Conservation (phyloP, 768 basidiomycete genomes). For the Paxillus rubicundulus region DNA sequence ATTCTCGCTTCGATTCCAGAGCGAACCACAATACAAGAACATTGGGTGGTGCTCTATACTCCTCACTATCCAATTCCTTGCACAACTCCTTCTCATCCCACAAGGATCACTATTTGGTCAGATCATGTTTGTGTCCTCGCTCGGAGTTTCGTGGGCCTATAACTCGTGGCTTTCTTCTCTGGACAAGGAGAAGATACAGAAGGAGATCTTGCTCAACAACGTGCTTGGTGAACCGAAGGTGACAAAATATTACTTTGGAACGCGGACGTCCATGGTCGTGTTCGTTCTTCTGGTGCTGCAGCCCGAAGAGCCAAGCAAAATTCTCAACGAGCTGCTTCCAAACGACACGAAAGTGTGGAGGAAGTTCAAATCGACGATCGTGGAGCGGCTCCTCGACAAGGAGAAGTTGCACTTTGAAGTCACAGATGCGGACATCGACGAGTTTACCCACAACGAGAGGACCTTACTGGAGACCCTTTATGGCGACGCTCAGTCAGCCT, state of each 20-base stretch:
- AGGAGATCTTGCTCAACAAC: constrained; percentile 15
- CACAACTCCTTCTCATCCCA: constrained; percentile 32
- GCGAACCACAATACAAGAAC: neutral
- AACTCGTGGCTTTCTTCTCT: constrained; percentile 30
- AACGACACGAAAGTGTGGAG: constrained; percentile 26
- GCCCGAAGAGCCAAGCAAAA: constrained; percentile 8
- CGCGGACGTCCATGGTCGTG: constrained; percentile 16
- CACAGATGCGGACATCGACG: constrained; percentile 21
- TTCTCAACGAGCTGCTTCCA: constrained; percentile 10
- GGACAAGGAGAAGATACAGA: constrained; percentile 26
- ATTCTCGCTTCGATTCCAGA: too few species aligned
- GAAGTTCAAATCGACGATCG: constrained; percentile 21
- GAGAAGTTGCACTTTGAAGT: constrained; percentile 21
- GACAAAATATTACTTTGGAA: constrained; percentile 12
- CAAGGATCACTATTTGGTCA: constrained; percentile 34
- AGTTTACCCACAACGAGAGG: constrained; percentile 15
- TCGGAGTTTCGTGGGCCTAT: constrained; percentile 35
- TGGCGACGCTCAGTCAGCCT: constrained; percentile 23
- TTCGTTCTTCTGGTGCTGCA: constrained; percentile 14
- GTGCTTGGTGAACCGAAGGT: constrained; percentile 9
- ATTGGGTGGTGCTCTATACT: constrained; percentile 28
- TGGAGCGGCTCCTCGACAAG: constrained; percentile 12
- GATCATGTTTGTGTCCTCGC: constrained; percentile 32
- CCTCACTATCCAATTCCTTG: constrained; percentile 29
- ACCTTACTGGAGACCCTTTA: constrained; percentile 23